These are phyloP conservation scores for Heterobasidion parviporum DNA, from an alignment of 1,284 basidiomycete species.

Conservation along the genomic window DNA sequence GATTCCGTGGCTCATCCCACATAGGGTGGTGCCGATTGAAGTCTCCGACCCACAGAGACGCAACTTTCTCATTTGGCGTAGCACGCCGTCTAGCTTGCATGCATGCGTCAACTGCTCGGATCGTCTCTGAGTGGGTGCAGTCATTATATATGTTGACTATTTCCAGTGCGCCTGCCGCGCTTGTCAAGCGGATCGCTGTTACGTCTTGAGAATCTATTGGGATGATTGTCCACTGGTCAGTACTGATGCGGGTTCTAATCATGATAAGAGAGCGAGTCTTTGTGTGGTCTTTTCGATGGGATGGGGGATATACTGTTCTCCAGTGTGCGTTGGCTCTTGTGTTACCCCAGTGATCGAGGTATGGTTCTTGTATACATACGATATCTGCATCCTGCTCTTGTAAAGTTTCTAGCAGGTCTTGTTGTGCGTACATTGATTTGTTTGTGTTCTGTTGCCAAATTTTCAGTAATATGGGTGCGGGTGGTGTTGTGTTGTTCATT, in stretches of 20 bases:
- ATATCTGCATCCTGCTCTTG: not conserved
- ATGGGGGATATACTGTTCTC: constrained; percentile 20
- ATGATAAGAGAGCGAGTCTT: not conserved
- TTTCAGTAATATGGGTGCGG: not conserved
- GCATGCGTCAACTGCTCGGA: not conserved
- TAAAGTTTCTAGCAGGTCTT: not conserved
- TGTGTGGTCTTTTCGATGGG: constrained; percentile 5
- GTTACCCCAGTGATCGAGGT: constrained; percentile 13
- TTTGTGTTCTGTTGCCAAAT: constrained; percentile 1
- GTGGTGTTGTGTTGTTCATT: not conserved
- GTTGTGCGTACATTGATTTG: not conserved
- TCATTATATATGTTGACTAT: not conserved
- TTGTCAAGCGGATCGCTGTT: not conserved
- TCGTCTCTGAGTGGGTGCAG: not conserved
- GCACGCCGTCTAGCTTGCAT: not conserved
- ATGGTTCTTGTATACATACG: constrained; percentile 25
- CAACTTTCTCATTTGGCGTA: not conserved
- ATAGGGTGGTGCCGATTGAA: not conserved
- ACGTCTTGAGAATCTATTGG: not conserved
- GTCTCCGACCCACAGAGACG: not conserved
- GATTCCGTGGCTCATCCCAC: not conserved
- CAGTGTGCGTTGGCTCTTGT: constrained; percentile 15
- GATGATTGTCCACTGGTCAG: not conserved
- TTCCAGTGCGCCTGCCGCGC: not conserved
- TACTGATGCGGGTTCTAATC: constrained; percentile 3